These are phyloP conservation scores for Powellomyces hirtus DNA, from an alignment of 192 early-diverging fungal genomes.

Conservation along the genomic window DNA sequence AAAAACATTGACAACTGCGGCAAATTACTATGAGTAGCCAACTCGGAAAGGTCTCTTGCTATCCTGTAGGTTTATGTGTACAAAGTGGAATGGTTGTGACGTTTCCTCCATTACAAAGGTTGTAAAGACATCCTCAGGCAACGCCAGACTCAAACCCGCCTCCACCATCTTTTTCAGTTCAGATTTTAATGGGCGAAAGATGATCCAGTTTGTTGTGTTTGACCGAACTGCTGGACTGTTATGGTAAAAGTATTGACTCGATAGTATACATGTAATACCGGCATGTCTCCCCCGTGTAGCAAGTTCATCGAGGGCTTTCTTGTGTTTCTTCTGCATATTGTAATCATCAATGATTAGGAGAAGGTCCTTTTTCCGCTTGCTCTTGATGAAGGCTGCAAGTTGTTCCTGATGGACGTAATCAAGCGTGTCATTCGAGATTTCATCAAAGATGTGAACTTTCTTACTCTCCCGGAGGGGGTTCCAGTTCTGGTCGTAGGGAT, in stretches of 20 bases:
- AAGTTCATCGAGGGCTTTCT: constrained; percentile 8
- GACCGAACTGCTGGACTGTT: constrained; percentile 1
- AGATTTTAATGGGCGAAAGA: background rate
- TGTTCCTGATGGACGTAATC: constrained; percentile 1
- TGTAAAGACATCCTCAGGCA: constrained; percentile 10
- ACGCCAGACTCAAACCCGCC: background rate
- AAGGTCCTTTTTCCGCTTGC: background rate
- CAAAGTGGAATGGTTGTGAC: constrained; percentile 9
- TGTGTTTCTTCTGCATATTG: constrained; percentile 9
- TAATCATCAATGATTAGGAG: constrained; percentile 14
- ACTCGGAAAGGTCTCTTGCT: constrained; percentile 4
- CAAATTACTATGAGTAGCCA: background rate
- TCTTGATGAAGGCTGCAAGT: background rate
- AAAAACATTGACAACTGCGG: background rate
- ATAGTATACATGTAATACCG: background rate
- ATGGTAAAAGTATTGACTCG: constrained; percentile 15
- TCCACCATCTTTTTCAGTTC: constrained; percentile 8
- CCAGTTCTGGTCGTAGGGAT: constrained; percentile 5
- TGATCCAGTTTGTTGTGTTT: background rate
- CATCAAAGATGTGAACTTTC: constrained; percentile 9
- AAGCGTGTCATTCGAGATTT: constrained; percentile 3
- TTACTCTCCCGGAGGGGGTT: constrained; percentile 3
- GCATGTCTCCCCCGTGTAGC: constrained; percentile 8
- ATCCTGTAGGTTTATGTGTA: constrained; percentile 8
- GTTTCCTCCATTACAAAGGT: constrained; percentile 11